A percentile compares a stretch with the other conserved stretches of the same genome.
Conservation (phyloP, 305 asterid genomes). For the Fraxinus xanthoxyloides region DNA sequence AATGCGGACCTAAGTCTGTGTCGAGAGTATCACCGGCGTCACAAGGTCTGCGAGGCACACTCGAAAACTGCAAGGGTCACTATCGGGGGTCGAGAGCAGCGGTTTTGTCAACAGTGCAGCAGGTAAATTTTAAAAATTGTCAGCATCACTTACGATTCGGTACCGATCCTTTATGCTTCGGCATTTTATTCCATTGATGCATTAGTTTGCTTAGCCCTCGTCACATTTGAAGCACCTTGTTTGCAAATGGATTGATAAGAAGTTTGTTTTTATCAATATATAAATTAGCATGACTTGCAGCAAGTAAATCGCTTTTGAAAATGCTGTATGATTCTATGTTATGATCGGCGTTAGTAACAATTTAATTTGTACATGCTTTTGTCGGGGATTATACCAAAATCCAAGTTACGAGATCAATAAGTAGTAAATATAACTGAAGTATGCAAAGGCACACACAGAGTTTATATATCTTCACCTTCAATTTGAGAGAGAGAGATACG, state of each 20-base stretch:
- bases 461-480: neutral
- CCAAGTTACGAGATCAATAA: neutral
- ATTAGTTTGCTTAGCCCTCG: neutral
- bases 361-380: neutral
- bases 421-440: neutral
- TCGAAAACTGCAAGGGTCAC: slow-evolving; percentile 47
- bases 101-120: slow-evolving; percentile 63
- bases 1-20: slow-evolving; percentile 41
- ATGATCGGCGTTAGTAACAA: neutral
- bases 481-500: neutral
- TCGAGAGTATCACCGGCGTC: slow-evolving; percentile 51
- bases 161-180: neutral
- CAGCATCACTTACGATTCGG: neutral
- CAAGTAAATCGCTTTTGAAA: neutral
- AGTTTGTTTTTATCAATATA: neutral
- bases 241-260: neutral
- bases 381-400: neutral
- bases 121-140: slow-evolving; percentile 32
- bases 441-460: neutral
- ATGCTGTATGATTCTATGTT: neutral
- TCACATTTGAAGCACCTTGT: neutral
- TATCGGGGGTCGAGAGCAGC: slow-evolving; percentile 46
- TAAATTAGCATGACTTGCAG: neutral
- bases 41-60: slow-evolving; percentile 53
- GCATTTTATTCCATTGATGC: neutral